These are phyloP conservation scores for Pythium brassicae DNA, from an alignment of 352 stramenopile genomes.

Conservation along the genomic window DNA sequence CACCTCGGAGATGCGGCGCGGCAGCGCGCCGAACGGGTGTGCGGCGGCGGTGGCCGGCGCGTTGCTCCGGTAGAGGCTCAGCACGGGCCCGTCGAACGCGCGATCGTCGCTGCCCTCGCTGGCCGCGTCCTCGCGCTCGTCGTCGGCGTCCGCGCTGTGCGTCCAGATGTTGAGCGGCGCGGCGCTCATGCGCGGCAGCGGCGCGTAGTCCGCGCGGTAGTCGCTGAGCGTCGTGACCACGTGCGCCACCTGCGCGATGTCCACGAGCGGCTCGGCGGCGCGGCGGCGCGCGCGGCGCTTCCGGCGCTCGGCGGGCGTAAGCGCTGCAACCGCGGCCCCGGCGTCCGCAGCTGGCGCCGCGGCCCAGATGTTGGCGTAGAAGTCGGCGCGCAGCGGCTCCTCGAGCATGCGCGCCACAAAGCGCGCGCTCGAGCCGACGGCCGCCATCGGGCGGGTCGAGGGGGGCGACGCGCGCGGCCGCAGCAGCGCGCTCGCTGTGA, in stretches of 20 bases:
- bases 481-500: background rate
- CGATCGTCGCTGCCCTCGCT: background rate
- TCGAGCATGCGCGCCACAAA: conserved; percentile 24
- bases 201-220: conserved; percentile 65
- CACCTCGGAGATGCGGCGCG: conserved; percentile 35
- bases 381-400: conserved; percentile 39
- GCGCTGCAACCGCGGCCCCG: conserved; percentile 8
- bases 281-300: conserved; percentile 20
- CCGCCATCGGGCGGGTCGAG: background rate
- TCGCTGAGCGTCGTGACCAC: conserved; percentile 61
- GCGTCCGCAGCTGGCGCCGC: conserved; percentile 1
- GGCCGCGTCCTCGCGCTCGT: conserved; percentile 12
- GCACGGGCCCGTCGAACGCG: background rate
- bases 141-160: conserved; percentile 19
- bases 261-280: conserved; percentile 30
- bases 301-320: conserved; percentile 15
- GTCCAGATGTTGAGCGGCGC: conserved; percentile 56
- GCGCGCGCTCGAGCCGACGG: background rate
- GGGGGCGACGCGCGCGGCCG: background rate
- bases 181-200: conserved; percentile 12
- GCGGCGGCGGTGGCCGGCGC: conserved; percentile 2
- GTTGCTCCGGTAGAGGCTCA: conserved; percentile 2
- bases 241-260: conserved; percentile 72
- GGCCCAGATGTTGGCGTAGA: conserved; percentile 61
- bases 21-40: conserved; percentile 18